Conservation (phyloP, 2,329 filamentous ascomycete genomes). For the Arthrocladium fulminans region DNA sequence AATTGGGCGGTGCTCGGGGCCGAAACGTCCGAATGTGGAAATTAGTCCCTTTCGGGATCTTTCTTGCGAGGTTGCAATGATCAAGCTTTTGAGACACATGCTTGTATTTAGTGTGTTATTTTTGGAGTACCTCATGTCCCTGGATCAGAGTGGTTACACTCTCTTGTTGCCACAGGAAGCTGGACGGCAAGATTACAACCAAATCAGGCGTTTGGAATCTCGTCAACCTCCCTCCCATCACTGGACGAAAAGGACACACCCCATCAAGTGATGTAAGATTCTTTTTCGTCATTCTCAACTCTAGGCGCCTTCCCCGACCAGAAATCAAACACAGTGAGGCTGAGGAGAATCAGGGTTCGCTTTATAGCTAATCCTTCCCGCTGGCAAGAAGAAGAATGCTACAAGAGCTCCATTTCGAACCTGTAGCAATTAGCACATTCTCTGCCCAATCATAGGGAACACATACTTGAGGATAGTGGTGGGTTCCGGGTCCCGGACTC, state of each 20-base stretch:
- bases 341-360: constrained; percentile 18
- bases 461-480: constrained; percentile 48
- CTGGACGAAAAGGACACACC: no score
- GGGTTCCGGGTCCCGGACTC: constrained; percentile 45
- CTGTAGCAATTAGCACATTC: neutral
- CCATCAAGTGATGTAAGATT: no score
- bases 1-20: no score
- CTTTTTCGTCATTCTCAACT: no score
- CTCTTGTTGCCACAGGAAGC: no score
- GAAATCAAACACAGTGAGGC: constrained; percentile 8
- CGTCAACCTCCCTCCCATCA: no score
- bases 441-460: no score
- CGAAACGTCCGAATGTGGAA: neutral
- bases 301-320: no score
- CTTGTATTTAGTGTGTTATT: neutral
- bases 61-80: neutral
- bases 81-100: neutral
- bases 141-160: no score
- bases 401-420: constrained; percentile 38
- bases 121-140: no score
- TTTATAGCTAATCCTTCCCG: constrained; percentile 39
- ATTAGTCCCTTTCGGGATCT: neutral
- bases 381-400: constrained; percentile 48
- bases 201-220: no score
- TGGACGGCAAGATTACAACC: no score